Base-by-base conservation (phyloP, 306 rosid species). In the Trifolium pratense region DNA sequence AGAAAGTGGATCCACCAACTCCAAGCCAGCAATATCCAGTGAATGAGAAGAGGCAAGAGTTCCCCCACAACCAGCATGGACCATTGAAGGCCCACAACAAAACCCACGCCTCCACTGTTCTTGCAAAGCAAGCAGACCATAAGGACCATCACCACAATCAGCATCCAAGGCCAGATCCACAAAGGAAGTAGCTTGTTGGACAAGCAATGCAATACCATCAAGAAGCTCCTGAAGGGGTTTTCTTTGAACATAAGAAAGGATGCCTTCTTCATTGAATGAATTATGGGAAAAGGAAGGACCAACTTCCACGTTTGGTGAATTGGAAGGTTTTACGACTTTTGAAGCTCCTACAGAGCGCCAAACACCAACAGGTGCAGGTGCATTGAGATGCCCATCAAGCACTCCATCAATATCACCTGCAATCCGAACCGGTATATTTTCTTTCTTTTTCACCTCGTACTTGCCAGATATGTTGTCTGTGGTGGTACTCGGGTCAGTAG, bases 51-150 rank as follows among this genome's bases (percentile, higher is more conserved):
- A 91, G 66, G 99, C 91, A 82, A 94, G 86, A 71, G 96, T 86
- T 45, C 99, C 99, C 62, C 99, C 99, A 80, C 99, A 94, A 52
- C 99, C 99, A 59, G 99, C 92, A 86, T 94, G 99, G 74, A 89
- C 90, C 91, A 86, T 88, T 58, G 94, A 89, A 77, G 99, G 99
- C 74, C 99, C 99, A 82, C 99, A 94, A 65, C 97, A 88, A 80
- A 94, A 88, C 36, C 92, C 97, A 77, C 91, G 96, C 84, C 95
- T 89, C 97, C 99, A 94, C 69, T 94, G 99, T 78, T 94, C 99
- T 80, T 94, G 97, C 75, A 94, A 48, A 7, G 96, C 99, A 83
- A 94, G 96, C 92, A 91, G 89, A 76, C 99, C 95, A 82, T 88
- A 94, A 70, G 99, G 96, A 56, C 99, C 99, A 83, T 91, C 97